Base-by-base conservation (phyloP, 148 eudicot species). In the Persicaria maculosa region DNA sequence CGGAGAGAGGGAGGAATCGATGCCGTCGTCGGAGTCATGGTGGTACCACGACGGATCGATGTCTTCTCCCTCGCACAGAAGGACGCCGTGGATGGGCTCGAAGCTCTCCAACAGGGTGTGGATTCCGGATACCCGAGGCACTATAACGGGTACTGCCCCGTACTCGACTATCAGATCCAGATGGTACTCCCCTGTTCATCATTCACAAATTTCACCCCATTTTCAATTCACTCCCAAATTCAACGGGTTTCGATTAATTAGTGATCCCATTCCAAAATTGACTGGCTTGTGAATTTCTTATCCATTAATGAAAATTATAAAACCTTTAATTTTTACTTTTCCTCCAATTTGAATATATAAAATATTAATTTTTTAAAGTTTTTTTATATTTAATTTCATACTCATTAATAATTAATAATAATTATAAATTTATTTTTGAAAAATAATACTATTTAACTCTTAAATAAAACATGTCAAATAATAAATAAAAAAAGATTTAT, bases 51-150 rank as follows among this genome's bases (percentile, higher is more conserved):
- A 88, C 0, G 98, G 94, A 45, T 93, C 97, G 7, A 93, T 83
- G 76, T 93, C 98, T 74, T 93, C 98, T 0, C 97, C 98, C 80
- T 93, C 98, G 44, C 97, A 91, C 9, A 93, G 82, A 25, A 93
- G 91, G 19, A 93, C 94, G 4, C 98, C 98, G 36, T 93, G 97
- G 44, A 93, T 91, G 4, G 98, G 97, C 79, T 91, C 94, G 72
- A 93, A 93, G 74, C 94, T 93, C 46, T 85, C 84, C 0, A 93
- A 64, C 4, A 86, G 81, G 75, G 74, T 81, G 76, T 91, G 88
- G 9, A 93, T 88, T 5, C 98, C 98, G 17, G 79, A 77, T 4
- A 91, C 98, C 44, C 98, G 80, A 43, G 98, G 98, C 1, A 93
- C 97, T 47, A 93, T 93, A 1, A 93, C 90, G 8, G 98, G 98